Evolutionary conservation across 176 grass and related monocot genomes (phyloP).

Genomic region (Oryza brachyantha): DNA sequence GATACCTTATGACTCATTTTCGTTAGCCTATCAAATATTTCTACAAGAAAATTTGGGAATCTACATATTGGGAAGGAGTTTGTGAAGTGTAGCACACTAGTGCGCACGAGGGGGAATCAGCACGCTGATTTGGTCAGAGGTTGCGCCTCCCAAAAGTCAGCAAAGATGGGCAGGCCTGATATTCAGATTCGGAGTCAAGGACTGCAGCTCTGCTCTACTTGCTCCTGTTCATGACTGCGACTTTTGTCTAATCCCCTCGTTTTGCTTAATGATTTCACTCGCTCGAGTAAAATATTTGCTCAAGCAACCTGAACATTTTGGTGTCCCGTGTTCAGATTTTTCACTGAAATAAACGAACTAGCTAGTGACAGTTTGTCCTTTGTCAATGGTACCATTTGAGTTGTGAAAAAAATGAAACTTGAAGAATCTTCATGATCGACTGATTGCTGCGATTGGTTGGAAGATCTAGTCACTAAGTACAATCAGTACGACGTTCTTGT

Average conservation of each 20-base stretch:
- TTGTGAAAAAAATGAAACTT: neutral
- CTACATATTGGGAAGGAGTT: neutral
- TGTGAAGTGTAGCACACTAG: neutral
- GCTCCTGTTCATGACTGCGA: neutral
- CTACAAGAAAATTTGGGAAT: too few species aligned
- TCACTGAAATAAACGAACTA: neutral
- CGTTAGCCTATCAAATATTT: neutral
- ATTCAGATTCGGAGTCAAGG: conserved; percentile 1
- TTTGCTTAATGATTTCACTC: neutral
- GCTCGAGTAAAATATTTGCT: neutral
- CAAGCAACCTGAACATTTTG: neutral
- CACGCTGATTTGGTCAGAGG: neutral
- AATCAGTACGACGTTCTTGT: neutral
- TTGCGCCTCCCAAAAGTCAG: neutral
- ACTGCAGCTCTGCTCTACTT: neutral
- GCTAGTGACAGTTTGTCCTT: neutral
- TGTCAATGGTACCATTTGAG: neutral
- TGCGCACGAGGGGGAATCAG: neutral
- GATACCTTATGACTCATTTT: neutral
- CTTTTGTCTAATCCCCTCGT: neutral
- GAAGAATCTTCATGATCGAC: too few species aligned
- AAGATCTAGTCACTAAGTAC: neutral
- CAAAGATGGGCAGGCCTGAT: neutral
- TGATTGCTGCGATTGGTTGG: too few species aligned
- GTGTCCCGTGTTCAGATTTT: neutral